These are phyloP conservation scores for Magnaporthiopsis rhizophila DNA, from an alignment of 2,329 filamentous ascomycete genomes.

Conservation along the genomic window DNA sequence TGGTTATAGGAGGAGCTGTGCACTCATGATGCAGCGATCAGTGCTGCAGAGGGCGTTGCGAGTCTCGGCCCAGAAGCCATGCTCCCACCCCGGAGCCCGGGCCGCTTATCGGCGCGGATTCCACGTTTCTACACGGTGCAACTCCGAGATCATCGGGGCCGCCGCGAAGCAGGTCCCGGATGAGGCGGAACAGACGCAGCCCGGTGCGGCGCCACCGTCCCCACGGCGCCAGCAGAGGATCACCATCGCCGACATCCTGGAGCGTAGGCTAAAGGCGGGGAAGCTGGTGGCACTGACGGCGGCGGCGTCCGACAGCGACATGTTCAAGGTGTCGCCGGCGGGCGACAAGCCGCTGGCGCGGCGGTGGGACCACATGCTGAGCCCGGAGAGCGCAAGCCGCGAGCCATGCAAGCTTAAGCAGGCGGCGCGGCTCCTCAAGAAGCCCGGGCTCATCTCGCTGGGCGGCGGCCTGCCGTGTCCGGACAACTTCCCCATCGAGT, in stretches of 20 bases:
- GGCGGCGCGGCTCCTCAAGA: constrained; percentile 71
- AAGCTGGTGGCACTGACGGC: constrained; percentile 69
- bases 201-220: constrained; percentile 5
- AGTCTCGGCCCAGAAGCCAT: background rate
- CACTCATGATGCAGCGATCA: background rate
- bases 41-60: background rate
- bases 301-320: constrained; percentile 67
- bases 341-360: constrained; percentile 65
- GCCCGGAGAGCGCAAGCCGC: constrained; percentile 50
- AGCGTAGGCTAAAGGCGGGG: constrained; percentile 62
- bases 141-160: constrained; percentile 10
- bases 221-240: constrained; percentile 23
- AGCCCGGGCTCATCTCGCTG: constrained; percentile 79
- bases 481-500: constrained; percentile 87
- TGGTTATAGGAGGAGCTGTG: background rate
- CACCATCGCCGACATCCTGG: constrained; percentile 58
- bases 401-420: constrained; percentile 70
- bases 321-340: constrained; percentile 61
- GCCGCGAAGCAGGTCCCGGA: constrained; percentile 16
- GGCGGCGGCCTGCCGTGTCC: constrained; percentile 85
- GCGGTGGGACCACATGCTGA: constrained; percentile 67
- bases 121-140: background rate
- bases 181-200: constrained; percentile 13
- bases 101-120: background rate
- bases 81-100: background rate